Base-by-base conservation (phyloP, 805 yeast species). In the Saccharomycopsis amapae region DNA sequence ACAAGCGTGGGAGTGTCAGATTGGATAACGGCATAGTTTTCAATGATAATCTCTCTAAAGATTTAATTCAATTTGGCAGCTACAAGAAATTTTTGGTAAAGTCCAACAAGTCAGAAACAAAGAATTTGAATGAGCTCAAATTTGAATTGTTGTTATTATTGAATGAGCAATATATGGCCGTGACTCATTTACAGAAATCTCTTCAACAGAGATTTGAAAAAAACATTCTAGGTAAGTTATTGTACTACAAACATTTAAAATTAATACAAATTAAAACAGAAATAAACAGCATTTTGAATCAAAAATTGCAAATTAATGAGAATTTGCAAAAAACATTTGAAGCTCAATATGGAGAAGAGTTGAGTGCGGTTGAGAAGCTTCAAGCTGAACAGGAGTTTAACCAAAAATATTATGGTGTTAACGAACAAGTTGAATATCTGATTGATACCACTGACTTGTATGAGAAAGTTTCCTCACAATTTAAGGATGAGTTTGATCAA, bases 401-500 rank as follows among this genome's bases (percentile, higher is more conserved):
- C 30, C 41, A 32, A 20, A 40, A 43, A 32, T 15, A 24, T n/a
- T 41, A 40, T 23, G 46, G 46, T 9, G 3, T 17, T 6, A 18
- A 19, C 12, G 23, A 35, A 5, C 23, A 40, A 9, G 40, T 47
- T 13, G 43, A 40, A n/a, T 45, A 40, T 28, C 59, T 75, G 53
- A 75, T 72, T 53, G 66, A 76, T 31, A 56, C 76, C 43, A 63
- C 79, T 37, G 82, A 78, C 56, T 73, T 80, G 53, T 78, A 78
- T 54, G 62, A 66, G n/a, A 66, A 77, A 3, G 67, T 78, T 51
- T 63, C 81, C 30, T 62, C 62, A 35, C 79, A 76, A 48, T 65
- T 63, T 51, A 55, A 56, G 34, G 55, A 55, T 6, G 52, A 55
- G 32, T 44, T 56, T 18, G 54, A 49, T 25, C 53, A 54, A 33